Base-by-base conservation (phyloP, 2,329 filamentous ascomycete genomes). In the Cryphonectria naterciae region DNA sequence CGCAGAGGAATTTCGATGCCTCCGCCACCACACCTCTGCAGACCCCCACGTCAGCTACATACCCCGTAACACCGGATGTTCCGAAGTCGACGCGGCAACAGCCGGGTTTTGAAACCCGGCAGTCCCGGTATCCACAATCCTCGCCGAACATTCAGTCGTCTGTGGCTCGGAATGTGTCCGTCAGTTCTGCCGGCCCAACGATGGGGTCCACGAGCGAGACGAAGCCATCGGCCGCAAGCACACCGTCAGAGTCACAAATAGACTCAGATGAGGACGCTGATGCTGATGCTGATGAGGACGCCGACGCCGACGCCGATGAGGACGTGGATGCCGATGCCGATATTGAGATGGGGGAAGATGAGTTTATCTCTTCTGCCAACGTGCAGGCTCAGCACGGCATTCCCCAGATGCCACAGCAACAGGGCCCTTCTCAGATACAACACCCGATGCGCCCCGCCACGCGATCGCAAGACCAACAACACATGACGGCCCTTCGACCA, bases 1-100 rank as follows among this genome's bases (percentile, higher is more conserved):
- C 83, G 2, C 88, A 91, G 74, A 83, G 82, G 61, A 74, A 85
- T 2, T 77, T 90, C 17, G 83, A 85, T 25, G 81, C 82, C 65
- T 37, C 72, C 0, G 49, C 73, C 0, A 56, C 73, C 0, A 66
- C 65, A 39, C 68, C 67, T 8, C 68, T 69, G 32, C 70, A 75
- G 19, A 73, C 74, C 2, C 73, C 76, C 37, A 74, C 72, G 4
- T 74, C 76, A 2, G 75, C 75, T 25, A 74, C 76, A 22, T 77
- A 60, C 71, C 75, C 43, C 72, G 75, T 69, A 63, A 73, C 37
- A 70, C 76, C 67, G 69, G 72, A 71, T 28, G 76, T 73, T 46
- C 74, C 75, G 43, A 61, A 67, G 68, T 73, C 65, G 43, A 67
- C 68, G 63, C 66, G 68, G 63, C 74, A 69, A 74, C 76, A 73